A percentile compares a stretch with the other conserved stretches of the same genome.
phyloP scores from a whole-genome alignment of 2,329 filamentous ascomycete species.

The Phialophora macrospora region DNA sequence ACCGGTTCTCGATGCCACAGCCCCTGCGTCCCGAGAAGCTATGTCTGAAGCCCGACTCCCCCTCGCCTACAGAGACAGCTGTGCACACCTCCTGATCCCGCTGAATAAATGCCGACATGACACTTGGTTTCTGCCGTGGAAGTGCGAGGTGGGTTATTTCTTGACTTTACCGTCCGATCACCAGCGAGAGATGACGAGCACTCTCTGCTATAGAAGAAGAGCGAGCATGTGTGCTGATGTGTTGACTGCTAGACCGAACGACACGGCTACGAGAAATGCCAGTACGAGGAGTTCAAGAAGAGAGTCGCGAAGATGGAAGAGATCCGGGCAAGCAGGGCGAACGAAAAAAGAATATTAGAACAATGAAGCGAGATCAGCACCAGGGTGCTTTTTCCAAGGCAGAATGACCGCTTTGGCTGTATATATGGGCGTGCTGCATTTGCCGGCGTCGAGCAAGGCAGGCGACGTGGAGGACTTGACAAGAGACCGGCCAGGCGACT shows the following conservation, averaged over 20 bases:
- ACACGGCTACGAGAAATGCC: slow-evolving; percentile 98
- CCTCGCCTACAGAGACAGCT: slow-evolving; percentile 90
- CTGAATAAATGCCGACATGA: slow-evolving; percentile 93
- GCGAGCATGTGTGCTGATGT: slow-evolving; percentile 12
- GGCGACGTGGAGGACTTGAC: neutral
- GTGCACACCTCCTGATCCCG: slow-evolving; percentile 91
- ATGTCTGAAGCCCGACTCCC: slow-evolving; percentile 92
- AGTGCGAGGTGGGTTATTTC: slow-evolving; percentile 77
- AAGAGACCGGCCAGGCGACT: neutral
- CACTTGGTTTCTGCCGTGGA: slow-evolving; percentile 95
- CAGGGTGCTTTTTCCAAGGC: neutral
- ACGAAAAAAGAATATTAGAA: slow-evolving; percentile 1
- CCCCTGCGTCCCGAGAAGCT: slow-evolving; percentile 76
- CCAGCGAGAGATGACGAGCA: neutral
- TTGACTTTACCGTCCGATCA: neutral
- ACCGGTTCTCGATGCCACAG: slow-evolving; percentile 1
- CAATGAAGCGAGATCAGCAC: neutral
- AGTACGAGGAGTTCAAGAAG: slow-evolving; percentile 99
- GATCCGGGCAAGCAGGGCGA: slow-evolving; percentile 74
- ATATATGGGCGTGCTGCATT: slow-evolving; percentile 8
- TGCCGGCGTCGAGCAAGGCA: neutral
- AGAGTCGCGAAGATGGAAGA: slow-evolving; percentile 99
- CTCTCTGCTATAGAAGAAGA: neutral
- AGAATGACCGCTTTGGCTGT: neutral
- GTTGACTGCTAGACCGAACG: slow-evolving; percentile 74